Conservation (phyloP, 192 early-diverging fungal genomes). For the Glomus cerebriforme region DNA sequence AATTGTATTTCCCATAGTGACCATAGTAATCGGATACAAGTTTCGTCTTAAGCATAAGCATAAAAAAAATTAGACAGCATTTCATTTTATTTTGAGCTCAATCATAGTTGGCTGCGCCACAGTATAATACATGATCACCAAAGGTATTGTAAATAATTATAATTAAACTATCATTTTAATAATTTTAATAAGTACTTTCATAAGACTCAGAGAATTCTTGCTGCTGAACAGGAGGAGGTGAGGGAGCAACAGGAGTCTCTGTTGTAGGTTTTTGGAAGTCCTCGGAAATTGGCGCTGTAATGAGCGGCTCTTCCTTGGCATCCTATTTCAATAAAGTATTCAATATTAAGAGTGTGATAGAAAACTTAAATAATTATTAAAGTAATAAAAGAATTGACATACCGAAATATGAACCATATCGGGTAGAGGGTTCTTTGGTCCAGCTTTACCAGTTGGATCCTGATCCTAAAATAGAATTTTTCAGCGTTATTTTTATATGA, state of each 20-base stretch:
- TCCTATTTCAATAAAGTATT: conserved; percentile 37
- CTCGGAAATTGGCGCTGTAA: conserved; percentile 70
- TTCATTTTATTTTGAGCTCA: too few relatives aligned
- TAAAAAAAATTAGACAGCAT: too few relatives aligned
- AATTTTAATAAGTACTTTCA: too few relatives aligned
- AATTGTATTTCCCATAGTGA: too few relatives aligned
- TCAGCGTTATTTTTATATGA: not conserved
- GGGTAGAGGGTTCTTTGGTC: conserved; percentile 95
- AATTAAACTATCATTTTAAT: too few relatives aligned
- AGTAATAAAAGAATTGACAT: conserved; percentile 1
- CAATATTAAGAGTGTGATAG: not conserved
- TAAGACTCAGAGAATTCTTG: too few relatives aligned
- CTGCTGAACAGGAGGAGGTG: not conserved
- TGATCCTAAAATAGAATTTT: conserved; percentile 48
- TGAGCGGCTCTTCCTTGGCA: conserved; percentile 83
- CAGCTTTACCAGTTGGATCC: conserved; percentile 90
- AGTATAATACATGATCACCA: too few relatives aligned
- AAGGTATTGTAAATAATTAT: too few relatives aligned
- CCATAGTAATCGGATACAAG: too few relatives aligned
- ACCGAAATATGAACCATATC: conserved; percentile 92
- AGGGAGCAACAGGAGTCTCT: conserved; percentile 6
- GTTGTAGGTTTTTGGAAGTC: conserved; percentile 5
- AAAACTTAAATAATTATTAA: not conserved
- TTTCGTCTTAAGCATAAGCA: too few relatives aligned
- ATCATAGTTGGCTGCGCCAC: too few relatives aligned